Evolutionary conservation across 441 rosid genomes (phyloP).

Genomic region (Populus hybrid): DNA sequence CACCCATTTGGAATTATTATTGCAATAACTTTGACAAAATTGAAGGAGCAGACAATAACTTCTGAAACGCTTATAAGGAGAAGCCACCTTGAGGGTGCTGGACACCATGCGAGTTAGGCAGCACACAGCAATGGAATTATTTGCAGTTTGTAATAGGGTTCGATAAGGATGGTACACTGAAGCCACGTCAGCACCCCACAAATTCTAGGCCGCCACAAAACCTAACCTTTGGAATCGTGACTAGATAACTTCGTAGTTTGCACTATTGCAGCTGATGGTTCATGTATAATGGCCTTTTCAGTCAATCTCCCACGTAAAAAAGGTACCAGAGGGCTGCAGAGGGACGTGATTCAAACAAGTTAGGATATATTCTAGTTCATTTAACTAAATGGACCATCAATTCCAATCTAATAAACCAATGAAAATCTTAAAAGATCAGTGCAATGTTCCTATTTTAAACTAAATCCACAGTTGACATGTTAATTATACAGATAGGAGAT

Average conservation of each 20-base stretch:
- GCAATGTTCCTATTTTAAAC: not conserved
- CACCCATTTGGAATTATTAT: no score
- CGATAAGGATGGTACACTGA: not conserved
- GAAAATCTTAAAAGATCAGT: not conserved
- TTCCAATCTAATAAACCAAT: not conserved
- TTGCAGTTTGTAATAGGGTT: not conserved
- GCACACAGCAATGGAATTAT: not conserved
- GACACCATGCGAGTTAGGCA: constrained; percentile 9
- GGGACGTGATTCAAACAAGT: not conserved
- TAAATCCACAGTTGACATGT: not conserved
- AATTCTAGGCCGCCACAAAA: not conserved
- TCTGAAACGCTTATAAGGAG: not conserved
- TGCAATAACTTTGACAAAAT: not conserved
- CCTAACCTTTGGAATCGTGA: not conserved
- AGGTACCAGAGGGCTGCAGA: not conserved
- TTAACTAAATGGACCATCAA: not conserved
- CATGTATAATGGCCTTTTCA: not conserved
- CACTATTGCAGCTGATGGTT: not conserved
- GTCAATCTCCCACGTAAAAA: not conserved
- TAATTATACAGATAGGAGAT: not conserved
- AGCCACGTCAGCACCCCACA: not conserved
- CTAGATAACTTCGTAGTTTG: not conserved
- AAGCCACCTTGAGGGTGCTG: not conserved
- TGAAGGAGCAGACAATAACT: not conserved
- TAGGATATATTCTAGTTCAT: not conserved